Evolutionary conservation across 2,329 filamentous ascomycete species (phyloP), one percentile per base, ranked within the genome.

Genomic region (Ophiostoma sp.): DNA sequence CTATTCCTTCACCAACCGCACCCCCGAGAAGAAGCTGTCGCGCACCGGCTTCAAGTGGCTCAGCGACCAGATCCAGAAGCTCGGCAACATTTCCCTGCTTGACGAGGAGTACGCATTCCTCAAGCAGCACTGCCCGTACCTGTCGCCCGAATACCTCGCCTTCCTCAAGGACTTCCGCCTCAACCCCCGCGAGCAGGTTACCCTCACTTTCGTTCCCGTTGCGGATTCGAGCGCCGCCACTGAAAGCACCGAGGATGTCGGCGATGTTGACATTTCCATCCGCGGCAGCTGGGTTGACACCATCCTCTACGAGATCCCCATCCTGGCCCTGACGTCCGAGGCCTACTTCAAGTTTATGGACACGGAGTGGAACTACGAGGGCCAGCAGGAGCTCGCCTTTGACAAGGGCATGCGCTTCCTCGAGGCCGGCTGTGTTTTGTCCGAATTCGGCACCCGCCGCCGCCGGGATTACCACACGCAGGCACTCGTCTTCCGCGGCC

Each of bases 271-370:
- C 74, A 88, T 98, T 73, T 82, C 87, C 57, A 90, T 96, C 73
- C 88, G 89, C 75, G 95, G 95, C 11, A 83, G 89, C 69, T 99
- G 95, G 95, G 86, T 93, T 10, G 93, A 97, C 75, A 98, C 95
- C 0, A 99, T 99, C 71, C 86, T 99, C 33, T 99, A 99, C 81
- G 95, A 99, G 81, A 97, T 99, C 71, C 95, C 95, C 0, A 85
- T 99, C 31, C 85, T 99, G 27, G 93, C 96, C 2, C 80, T 99
- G 73, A 92, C 94, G 1, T 97, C 93, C 67, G 94, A 99, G 79
- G 93, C 95, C 67, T 99, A 97, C 81, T 99, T 99, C 85, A 93
- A 92, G 77, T 98, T 97, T 80, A 92, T 93, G 83, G 93, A 99
- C 77, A 92, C 81, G 68, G 94, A 97, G 78, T 99, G 95, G 95